Base-by-base conservation (phyloP, 148 eudicot genomes). In the Dianthus caryophyllus region DNA sequence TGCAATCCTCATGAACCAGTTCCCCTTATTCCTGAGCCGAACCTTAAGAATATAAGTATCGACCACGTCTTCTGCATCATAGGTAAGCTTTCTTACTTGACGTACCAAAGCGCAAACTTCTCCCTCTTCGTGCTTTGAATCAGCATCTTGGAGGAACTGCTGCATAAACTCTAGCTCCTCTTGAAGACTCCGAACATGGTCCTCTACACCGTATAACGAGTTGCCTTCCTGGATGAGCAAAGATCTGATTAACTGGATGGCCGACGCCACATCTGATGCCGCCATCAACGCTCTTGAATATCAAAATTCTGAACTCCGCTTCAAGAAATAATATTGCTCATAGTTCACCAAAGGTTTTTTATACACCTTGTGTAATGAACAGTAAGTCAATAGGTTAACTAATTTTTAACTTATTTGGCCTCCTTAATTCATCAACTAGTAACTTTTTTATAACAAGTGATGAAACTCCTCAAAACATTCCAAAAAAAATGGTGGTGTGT, bases 61-160 rank as follows among this genome's bases (percentile, higher is more conserved):
- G n/a, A n/a, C n/a, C n/a, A n/a, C n/a, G n/a, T n/a, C n/a, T n/a
- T n/a, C n/a, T n/a, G n/a, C n/a, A n/a, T n/a, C n/a, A n/a, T n/a
- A n/a, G n/a, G n/a, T n/a, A 65, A 73, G 76, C 76, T 57, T 56
- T 24, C 65, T 47, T 4, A 73, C 21, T 22, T 65, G 70, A 33
- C 33, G 29, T 56, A 48, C 61, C 18, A 72, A 29, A 47, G 24
- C 16, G 18, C 70, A 10, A 46, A 58, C 46, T 57, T 72, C 70
- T 17, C 70, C 8, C 0, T 16, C 24, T 51, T 33, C 63, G 26
- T n/a, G 57, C 20, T 51, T 65, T 10, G 59, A 48, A 57, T 72
- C 75, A 15, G 70, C 75, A 65, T 72, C 75, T 21, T 57, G 69
- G 49, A 72, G 75, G 25, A 65, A 72, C 22, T 55, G 48, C 38